Conservation (phyloP, 495 filamentous ascomycete genomes). For the Corynascus novoguineensis region DNA sequence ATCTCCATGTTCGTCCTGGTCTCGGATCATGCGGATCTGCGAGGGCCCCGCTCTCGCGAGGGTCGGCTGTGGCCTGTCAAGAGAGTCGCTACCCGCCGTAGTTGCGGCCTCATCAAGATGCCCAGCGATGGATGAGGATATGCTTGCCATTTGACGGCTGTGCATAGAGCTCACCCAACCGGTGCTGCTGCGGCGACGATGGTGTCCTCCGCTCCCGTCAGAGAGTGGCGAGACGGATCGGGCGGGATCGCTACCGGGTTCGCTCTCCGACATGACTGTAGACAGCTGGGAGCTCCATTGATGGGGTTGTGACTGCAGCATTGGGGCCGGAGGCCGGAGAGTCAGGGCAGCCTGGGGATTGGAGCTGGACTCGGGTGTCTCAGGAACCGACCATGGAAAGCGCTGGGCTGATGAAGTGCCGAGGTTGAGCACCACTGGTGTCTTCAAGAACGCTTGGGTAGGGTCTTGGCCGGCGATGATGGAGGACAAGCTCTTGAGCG, state of each 20-base stretch:
- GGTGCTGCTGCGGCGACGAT: constrained; percentile 34
- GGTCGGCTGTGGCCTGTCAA: constrained; percentile 35
- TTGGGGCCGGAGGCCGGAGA: constrained; percentile 25
- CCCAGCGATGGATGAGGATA: constrained; percentile 45
- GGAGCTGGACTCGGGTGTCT: constrained; percentile 17
- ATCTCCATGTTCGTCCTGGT: constrained; percentile 53
- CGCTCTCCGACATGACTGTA: constrained; percentile 63
- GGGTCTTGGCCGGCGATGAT: constrained; percentile 44
- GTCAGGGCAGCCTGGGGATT: constrained; percentile 11
- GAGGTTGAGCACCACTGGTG: constrained; percentile 24
- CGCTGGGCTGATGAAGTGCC: constrained; percentile 16
- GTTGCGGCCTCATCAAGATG: constrained; percentile 30
- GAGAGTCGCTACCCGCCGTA: constrained; percentile 35
- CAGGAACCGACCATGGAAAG: constrained; percentile 26
- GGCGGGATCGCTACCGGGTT: constrained; percentile 40
- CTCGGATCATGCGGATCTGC: constrained; percentile 36
- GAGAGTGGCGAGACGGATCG: constrained; percentile 43
- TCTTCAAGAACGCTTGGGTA: constrained; percentile 30
- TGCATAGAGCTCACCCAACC: constrained; percentile 37
- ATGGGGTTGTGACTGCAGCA: constrained; percentile 38
- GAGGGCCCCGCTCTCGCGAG: constrained; percentile 31
- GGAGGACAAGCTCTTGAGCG: constrained; percentile 39
- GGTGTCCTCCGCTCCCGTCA: constrained; percentile 19
- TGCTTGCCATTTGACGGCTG: constrained; percentile 48
- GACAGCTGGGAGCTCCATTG: constrained; percentile 73